Base-by-base conservation (phyloP, 1,284 basidiomycete genomes). In the Lignosus rhinocerotis region DNA sequence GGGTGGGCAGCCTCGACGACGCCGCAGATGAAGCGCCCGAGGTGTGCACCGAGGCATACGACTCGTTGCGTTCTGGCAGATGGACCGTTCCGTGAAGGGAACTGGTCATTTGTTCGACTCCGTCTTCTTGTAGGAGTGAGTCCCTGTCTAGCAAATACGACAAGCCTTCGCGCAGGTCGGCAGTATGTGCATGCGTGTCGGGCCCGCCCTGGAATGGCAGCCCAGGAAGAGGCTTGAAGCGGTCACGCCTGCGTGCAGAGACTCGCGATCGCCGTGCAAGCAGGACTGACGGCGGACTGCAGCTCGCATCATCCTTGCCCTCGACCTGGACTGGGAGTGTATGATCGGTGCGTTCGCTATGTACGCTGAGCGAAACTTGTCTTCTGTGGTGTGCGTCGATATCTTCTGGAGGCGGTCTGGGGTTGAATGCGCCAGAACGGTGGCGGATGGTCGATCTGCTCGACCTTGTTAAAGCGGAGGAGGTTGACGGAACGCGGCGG, bases 401-500 rank as follows among this genome's bases (percentile, higher is more conserved):
- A n/a, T 39, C 36, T 7, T 33, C 25, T 21, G 39, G 12, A 14
- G 59, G 25, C 25, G 25, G 46, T 10, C 42, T 45, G 11, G 67
- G 63, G 51, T 65, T 69, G 60, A 63, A 64, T 1, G 59, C 68
- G 16, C 67, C 67, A 1, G 69, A 68, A 30, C 68, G 69, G 30
- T 60, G 67, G 10, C 67, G 68, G 30, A 68, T 66, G 8, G 59
- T 62, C 5, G 61, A 62, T 17, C 58, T 53, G 39, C 52, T 52
- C 3, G 58, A 48, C 19, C 49, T 50, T 17, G 30, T 30, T 14
- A 66, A 45, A 1, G 59, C 63, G 6, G 66, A 61, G 2, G 65
- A 66, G 6, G 58, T 60, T 2, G 67, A 65, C n/a, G 65, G 62
- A 48, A 59, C 51, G 9, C 64, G 63, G 17, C 55, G 63, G 16